These are phyloP conservation scores for Suillus plorans DNA, from an alignment of 768 basidiomycete species.

Conservation along the genomic window DNA sequence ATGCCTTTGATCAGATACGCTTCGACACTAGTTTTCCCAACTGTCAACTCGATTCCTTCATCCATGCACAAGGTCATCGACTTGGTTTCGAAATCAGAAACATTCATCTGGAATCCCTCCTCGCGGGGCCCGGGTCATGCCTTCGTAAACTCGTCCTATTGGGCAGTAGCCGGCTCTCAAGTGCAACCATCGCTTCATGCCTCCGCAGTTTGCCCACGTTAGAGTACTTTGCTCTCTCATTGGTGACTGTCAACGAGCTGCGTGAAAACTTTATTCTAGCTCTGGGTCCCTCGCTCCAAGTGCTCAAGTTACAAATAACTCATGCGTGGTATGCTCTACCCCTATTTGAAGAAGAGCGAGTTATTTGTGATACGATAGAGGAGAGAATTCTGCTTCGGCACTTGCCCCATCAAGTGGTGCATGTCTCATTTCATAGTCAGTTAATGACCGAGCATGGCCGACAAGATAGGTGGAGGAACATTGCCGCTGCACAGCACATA, in stretches of 20 bases:
- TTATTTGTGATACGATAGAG: conserved; percentile 31
- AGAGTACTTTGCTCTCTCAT: conserved; percentile 36
- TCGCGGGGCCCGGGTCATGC: conserved; percentile 13
- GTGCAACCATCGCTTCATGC: conserved; percentile 27
- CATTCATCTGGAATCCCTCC: conserved; percentile 32
- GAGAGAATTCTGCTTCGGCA: conserved; percentile 14
- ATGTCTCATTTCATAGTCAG: conserved; percentile 19
- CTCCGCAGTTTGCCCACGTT: conserved; percentile 27
- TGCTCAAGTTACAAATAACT: conserved; percentile 37
- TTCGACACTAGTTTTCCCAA: conserved; percentile 27
- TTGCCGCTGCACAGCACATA: conserved; percentile 22
- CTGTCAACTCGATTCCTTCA: conserved; percentile 35
- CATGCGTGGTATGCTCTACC: conserved; percentile 34
- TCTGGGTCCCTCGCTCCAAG: conserved; percentile 27
- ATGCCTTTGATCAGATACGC: conserved; percentile 33
- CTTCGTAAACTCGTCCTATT: conserved; percentile 37
- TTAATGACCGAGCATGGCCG: conserved; percentile 23
- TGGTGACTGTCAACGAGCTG: conserved; percentile 36
- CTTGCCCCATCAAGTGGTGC: conserved; percentile 10
- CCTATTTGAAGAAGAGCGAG: conserved; percentile 31
- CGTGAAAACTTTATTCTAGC: conserved; percentile 30
- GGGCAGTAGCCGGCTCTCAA: conserved; percentile 33
- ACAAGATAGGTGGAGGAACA: conserved; percentile 24
- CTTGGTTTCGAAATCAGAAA: conserved; percentile 39
- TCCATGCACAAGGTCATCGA: conserved; percentile 32